Conservation (phyloP, 2,329 filamentous ascomycete genomes). For the Rutstroemia sp. region DNA sequence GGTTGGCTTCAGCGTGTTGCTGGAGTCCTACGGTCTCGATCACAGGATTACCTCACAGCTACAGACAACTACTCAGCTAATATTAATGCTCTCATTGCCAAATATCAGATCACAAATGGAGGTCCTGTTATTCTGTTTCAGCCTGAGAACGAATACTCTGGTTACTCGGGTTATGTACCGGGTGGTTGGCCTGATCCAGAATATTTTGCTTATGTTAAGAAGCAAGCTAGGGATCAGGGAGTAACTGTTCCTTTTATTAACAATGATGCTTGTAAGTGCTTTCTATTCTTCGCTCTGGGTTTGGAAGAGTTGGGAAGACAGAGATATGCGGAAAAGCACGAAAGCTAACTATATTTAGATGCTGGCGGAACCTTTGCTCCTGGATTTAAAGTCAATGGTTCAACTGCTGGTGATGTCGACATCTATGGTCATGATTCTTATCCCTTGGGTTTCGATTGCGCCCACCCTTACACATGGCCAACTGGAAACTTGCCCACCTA, state of each 20-base stretch:
- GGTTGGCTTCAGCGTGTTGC: conserved; percentile 70
- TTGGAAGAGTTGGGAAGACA: too few relatives aligned
- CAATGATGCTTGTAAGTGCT: conserved; percentile 52
- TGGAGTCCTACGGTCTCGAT: conserved; percentile 55
- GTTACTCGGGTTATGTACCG: conserved; percentile 37
- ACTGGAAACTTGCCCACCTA: conserved; percentile 46
- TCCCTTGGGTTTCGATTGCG: conserved; percentile 40
- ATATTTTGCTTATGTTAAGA: conserved; percentile 64
- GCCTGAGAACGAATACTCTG: conserved; percentile 74
- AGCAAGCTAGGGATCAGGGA: conserved; percentile 60
- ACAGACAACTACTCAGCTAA: conserved; percentile 54
- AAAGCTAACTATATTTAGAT: conserved; percentile 12
- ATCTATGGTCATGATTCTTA: conserved; percentile 36
- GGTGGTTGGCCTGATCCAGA: conserved; percentile 53
- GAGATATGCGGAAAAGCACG: not conserved
- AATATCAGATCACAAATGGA: conserved; percentile 74
- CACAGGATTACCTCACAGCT: conserved; percentile 53
- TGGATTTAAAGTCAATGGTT: conserved; percentile 21
- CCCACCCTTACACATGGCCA: conserved; percentile 49
- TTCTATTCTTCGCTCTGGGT: not conserved
- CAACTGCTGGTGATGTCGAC: conserved; percentile 26
- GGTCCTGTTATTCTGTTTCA: conserved; percentile 74
- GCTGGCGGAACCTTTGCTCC: conserved; percentile 25
- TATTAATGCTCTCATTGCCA: conserved; percentile 60
- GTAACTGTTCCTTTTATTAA: conserved; percentile 68